Evolutionary conservation across 1,284 basidiomycete species (phyloP).

Genomic region (Ustilago loliicola): DNA sequence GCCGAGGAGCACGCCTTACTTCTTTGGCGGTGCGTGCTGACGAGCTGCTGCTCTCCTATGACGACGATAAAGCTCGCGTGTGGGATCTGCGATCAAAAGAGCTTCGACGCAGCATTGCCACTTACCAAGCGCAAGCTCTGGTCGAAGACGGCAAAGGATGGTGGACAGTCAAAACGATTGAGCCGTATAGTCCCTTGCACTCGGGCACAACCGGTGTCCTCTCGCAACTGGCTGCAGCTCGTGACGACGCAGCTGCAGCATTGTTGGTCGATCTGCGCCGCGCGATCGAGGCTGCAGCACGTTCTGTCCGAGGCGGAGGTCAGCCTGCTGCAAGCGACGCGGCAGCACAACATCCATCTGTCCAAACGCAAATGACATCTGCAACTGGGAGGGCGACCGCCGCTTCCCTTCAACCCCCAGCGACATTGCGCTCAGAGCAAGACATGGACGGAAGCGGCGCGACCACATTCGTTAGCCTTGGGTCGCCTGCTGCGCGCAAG

Average conservation of each 20-base stretch:
- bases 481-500: conserved; percentile 46
- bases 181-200: conserved; percentile 34
- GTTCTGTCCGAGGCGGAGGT: conserved; percentile 23
- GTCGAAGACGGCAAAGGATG: conserved; percentile 73
- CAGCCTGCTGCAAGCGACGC: conserved; percentile 11
- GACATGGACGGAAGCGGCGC: conserved; percentile 9
- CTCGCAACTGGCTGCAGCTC: conserved; percentile 46
- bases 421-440: conserved; percentile 19
- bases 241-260: conserved; percentile 32
- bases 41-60: conserved; percentile 83
- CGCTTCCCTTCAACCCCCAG: conserved; percentile 12
- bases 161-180: conserved; percentile 47
- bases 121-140: conserved; percentile 82
- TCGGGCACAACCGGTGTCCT: conserved; percentile 56
- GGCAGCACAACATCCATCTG: not conserved
- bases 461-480: conserved; percentile 17
- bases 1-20: conserved; percentile 75
- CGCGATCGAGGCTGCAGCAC: conserved; percentile 62
- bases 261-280: conserved; percentile 62
- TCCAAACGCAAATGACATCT: not conserved
- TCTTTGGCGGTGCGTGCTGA: conserved; percentile 78
- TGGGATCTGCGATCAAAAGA: conserved; percentile 91
- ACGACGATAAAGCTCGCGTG: conserved; percentile 81
- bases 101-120: conserved; percentile 84
- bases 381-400: conserved; percentile 5